A percentile compares a stretch with the other conserved stretches of the same genome.
These are phyloP conservation scores for Trametes meyenii DNA, from an alignment of 768 basidiomycete species.

Conservation along the genomic window DNA sequence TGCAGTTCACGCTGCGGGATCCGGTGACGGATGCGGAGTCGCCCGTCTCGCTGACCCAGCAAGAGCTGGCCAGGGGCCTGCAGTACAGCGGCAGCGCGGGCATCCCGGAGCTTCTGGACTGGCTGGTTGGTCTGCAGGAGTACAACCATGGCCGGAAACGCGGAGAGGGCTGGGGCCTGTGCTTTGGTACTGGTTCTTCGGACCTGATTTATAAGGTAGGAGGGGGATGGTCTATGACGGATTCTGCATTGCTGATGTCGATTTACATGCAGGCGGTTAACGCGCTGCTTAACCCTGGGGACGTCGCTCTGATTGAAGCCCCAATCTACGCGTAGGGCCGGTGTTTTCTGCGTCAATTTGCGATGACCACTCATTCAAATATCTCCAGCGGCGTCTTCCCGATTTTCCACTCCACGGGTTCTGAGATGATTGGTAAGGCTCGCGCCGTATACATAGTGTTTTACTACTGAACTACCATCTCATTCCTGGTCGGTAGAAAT, in stretches of 20 bases:
- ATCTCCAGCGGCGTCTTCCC: slow-evolving; percentile 63
- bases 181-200: slow-evolving; percentile 84
- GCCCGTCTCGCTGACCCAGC: slow-evolving; percentile 54
- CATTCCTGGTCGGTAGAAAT: slow-evolving; percentile 54
- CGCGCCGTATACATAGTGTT: not conserved
- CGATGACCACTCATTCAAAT: slow-evolving; percentile 14
- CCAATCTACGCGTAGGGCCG: slow-evolving; percentile 68
- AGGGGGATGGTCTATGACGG: slow-evolving; percentile 13
- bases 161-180: slow-evolving; percentile 70
- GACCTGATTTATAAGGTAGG: slow-evolving; percentile 85
- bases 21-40: slow-evolving; percentile 50
- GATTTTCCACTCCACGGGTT: slow-evolving; percentile 56
- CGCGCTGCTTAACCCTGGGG: slow-evolving; percentile 76
- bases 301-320: slow-evolving; percentile 79
- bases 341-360: slow-evolving; percentile 17
- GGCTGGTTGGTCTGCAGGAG: slow-evolving; percentile 75
- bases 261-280: slow-evolving; percentile 56
- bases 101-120: slow-evolving; percentile 60
- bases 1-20: slow-evolving; percentile 62
- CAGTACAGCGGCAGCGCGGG: slow-evolving; percentile 82
- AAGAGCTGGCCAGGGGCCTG: slow-evolving; percentile 65
- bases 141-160: slow-evolving; percentile 61
- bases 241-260: not conserved
- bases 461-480: not conserved
- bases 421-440: slow-evolving; percentile 59